Evolutionary conservation across 176 grass and related monocot genomes (phyloP).

Genomic region (Zoysia japonica): DNA sequence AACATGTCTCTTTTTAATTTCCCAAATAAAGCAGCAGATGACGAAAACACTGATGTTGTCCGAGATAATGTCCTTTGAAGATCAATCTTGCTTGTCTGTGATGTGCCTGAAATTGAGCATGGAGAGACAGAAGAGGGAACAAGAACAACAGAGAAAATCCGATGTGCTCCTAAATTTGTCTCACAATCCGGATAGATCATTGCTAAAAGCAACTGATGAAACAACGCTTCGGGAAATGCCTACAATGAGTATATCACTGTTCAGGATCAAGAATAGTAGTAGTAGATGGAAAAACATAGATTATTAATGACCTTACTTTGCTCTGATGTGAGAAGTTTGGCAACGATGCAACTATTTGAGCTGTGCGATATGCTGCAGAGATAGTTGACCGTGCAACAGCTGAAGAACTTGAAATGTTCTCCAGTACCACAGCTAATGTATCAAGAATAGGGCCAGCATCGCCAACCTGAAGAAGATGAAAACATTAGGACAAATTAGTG

Average conservation of each 20-base stretch:
- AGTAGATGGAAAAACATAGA: constrained; percentile 13
- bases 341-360: constrained; percentile 85
- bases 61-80: constrained; percentile 74
- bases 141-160: constrained; percentile 87
- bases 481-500: constrained; percentile 24
- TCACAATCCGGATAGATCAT: constrained; percentile 90
- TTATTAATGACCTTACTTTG: constrained; percentile 60
- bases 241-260: constrained; percentile 37
- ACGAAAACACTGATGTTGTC: constrained; percentile 90
- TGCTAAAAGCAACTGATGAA: constrained; percentile 87
- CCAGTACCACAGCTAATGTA: constrained; percentile 80
- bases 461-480: constrained; percentile 62
- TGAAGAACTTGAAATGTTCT: constrained; percentile 69
- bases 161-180: constrained; percentile 77
- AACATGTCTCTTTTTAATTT: constrained; percentile 80
- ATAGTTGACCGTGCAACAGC: constrained; percentile 70
- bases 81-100: constrained; percentile 42
- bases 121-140: constrained; percentile 92
- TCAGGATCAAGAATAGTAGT: constrained; percentile 15
- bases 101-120: constrained; percentile 41
- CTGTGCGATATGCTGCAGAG: constrained; percentile 76
- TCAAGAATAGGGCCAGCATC: constrained; percentile 96
- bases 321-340: constrained; percentile 79
- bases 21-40: constrained; percentile 93
- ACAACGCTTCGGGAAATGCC: constrained; percentile 91